Evolutionary conservation across 2,329 filamentous ascomycete species (phyloP), one percentile per base, ranked within the genome.

Genomic region (Cyanodermella asteris): DNA sequence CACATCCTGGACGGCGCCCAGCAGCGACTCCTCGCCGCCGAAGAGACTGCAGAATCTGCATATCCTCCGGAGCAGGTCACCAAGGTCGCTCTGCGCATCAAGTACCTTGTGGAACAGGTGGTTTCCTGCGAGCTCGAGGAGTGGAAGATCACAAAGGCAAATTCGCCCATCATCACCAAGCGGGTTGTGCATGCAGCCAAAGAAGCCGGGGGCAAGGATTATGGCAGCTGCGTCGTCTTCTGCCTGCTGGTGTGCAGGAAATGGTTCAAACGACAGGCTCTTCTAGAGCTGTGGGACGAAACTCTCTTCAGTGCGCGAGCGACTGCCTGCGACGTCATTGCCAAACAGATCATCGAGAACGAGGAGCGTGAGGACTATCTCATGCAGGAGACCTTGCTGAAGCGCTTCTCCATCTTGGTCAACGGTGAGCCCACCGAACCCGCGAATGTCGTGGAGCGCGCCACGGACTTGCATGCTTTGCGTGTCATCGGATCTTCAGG

Each of bases 41-140:
- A n/a, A n/a, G n/a, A n/a, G n/a, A n/a, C n/a, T n/a, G n/a, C n/a
- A n/a, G n/a, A 67, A 20, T 70, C 76, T 7, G 68, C 74, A 15
- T 69, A 84, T 18, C 65, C 77, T 1, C 59, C 82, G 8, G 58
- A 63, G 31, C 73, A 87, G 39, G 82, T 93, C 32, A 93, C 84
- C 32, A 82, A 82, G 44, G 62, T 90, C 28, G 84, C 82, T 14
- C 63, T 97, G 10, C 77, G 81, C 29, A 59, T 97, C 34, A 90
- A 84, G 39, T 80, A 90, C 44, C 69, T 91, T 37, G 70, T 97
- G 39, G 81, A 91, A 49, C 66, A 81, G 44, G 72, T 81, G 28
- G 66, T 97, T 14, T 77, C 84, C 2, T 93, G 78, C 53, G 87
- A 97, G 47, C 60, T 97, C 19, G 72, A 87, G 29, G 68, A 77